phyloP scores from a whole-genome alignment of 2,329 filamentous ascomycete genomes.

The Pyrenochaeta sp. region DNA sequence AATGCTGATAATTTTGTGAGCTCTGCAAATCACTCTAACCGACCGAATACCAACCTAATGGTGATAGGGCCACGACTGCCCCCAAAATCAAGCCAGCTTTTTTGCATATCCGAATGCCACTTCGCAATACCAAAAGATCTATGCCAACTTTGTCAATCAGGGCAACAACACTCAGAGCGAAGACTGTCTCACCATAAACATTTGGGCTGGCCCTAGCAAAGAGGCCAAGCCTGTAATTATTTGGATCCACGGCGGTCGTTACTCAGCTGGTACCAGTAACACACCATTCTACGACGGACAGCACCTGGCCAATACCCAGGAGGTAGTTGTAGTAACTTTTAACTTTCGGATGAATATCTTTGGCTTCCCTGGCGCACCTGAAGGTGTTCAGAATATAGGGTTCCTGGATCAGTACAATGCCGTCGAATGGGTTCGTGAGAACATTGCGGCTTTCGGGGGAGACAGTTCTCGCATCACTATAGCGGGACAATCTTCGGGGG shows the following conservation, averaged over 20 bases:
- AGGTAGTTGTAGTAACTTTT: conserved; percentile 34
- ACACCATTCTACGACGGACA: conserved; percentile 11
- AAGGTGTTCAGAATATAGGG: conserved; percentile 53
- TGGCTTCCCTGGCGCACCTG: conserved; percentile 33
- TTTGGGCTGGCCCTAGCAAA: conserved; percentile 3
- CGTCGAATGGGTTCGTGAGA: conserved; percentile 45
- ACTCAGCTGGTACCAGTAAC: conserved; percentile 13
- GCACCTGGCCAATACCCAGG: conserved; percentile 12
- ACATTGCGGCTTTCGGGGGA: conserved; percentile 60
- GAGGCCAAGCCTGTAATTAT: conserved; percentile 41
- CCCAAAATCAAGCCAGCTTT: background rate
- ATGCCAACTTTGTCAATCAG: background rate
- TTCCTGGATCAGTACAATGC: conserved; percentile 62
- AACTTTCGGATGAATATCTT: conserved; percentile 4
- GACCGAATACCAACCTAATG: background rate
- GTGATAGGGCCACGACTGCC: background rate
- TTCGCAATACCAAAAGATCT: background rate
- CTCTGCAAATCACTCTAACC: background rate
- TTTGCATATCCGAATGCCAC: background rate
- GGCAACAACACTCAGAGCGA: conserved; percentile 10
- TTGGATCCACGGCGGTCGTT: conserved; percentile 51
- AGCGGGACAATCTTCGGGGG: conserved; percentile 65
- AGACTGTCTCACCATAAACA: conserved; percentile 30
- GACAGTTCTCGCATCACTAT: conserved; percentile 60
- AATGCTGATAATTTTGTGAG: background rate